A percentile compares a stretch with the other conserved stretches of the same genome.
Evolutionary conservation across 106 monocot genomes (phyloP).

Genomic region (Allium sativum): DNA sequence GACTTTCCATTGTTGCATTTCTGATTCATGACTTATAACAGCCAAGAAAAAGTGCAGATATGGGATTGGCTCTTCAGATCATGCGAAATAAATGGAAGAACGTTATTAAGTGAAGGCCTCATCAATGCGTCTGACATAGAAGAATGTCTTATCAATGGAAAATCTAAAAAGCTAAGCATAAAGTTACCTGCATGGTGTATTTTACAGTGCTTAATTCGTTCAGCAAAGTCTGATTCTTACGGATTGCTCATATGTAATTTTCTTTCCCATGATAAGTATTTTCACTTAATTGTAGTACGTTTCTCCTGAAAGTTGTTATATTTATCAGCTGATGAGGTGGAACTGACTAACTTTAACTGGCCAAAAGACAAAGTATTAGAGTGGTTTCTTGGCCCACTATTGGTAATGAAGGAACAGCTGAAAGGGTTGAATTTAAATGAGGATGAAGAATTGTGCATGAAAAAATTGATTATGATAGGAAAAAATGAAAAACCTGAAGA

Average conservation of each 20-base stretch:
- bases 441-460: conserved; percentile 59
- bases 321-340: conserved; percentile 61
- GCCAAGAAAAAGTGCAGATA: conserved; percentile 27
- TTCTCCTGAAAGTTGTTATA: neutral
- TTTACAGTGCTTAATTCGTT: conserved; percentile 60
- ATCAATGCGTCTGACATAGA: conserved; percentile 51
- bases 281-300: neutral
- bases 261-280: neutral
- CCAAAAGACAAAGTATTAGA: conserved; percentile 71
- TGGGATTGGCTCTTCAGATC: conserved; percentile 98
- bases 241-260: conserved; percentile 68
- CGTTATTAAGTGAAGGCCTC: conserved; percentile 54
- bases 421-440: conserved; percentile 48
- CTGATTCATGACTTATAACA: too few relatives aligned
- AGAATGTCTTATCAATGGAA: conserved; percentile 50
- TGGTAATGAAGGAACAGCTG: conserved; percentile 86
- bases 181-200: conserved; percentile 84
- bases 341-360: conserved; percentile 72
- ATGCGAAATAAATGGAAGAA: conserved; percentile 77
- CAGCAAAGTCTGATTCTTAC: conserved; percentile 41
- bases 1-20: too few relatives aligned
- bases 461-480: conserved; percentile 45
- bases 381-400: conserved; percentile 71
- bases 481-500: conserved; percentile 51
- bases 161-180: conserved; percentile 57